Conservation (phyloP, 1,284 basidiomycete species). For the Exobasidium rhododendri region DNA sequence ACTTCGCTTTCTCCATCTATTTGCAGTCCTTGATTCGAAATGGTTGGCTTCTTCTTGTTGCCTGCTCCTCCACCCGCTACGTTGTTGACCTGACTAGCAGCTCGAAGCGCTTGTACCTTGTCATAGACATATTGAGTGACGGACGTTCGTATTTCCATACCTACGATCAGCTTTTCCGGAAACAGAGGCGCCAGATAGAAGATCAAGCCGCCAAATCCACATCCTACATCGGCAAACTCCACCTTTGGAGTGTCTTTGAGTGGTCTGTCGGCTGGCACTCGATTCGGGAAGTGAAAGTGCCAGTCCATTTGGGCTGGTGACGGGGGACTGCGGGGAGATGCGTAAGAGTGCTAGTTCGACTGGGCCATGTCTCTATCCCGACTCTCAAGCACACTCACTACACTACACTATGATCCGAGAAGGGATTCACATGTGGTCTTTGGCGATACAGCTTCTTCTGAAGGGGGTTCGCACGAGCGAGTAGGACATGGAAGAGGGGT, state of each 20-base stretch:
- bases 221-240: constrained; percentile 95
- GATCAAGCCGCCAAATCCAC: constrained; percentile 93
- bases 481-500: too few species aligned
- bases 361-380: not conserved
- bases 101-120: constrained; percentile 80
- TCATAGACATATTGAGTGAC: constrained; percentile 96
- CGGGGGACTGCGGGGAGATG: too few species aligned
- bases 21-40: constrained; percentile 8
- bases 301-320: constrained; percentile 78
- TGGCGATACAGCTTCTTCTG: constrained; percentile 97
- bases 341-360: too few species aligned
- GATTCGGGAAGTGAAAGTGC: constrained; percentile 77
- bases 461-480: too few species aligned
- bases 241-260: constrained; percentile 60
- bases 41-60: constrained; percentile 17
- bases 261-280: constrained; percentile 55
- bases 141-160: constrained; percentile 94
- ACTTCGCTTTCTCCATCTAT: constrained; percentile 36
- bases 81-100: constrained; percentile 46
- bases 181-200: constrained; percentile 85
- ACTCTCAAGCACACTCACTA: too few species aligned
- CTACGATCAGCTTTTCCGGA: constrained; percentile 89
- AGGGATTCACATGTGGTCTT: constrained; percentile 95
- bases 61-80: constrained; percentile 6
- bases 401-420: constrained; percentile 87